Evolutionary conservation across 768 basidiomycete species (phyloP).

Genomic region (Suillus discolor): DNA sequence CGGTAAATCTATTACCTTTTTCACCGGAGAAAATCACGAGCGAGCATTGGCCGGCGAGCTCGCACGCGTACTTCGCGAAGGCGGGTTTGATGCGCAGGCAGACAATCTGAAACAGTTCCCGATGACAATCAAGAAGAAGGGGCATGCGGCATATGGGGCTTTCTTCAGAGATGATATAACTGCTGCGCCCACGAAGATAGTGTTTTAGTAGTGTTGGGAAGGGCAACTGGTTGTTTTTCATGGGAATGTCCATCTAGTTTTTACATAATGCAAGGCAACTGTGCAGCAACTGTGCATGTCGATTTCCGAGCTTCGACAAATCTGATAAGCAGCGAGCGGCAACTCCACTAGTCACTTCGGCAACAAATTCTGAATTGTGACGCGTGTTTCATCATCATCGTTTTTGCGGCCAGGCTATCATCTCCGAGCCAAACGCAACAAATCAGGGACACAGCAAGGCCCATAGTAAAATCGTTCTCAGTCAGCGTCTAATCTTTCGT

Average conservation of each 20-base stretch:
- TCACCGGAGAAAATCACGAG: conserved; percentile 91
- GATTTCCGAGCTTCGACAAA: neutral
- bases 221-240: neutral
- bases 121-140: conserved; percentile 96
- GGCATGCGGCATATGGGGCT: conserved; percentile 87
- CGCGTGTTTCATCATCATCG: conserved; percentile 1
- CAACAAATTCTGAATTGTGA: neutral
- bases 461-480: neutral
- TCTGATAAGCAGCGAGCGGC: neutral
- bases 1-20: conserved; percentile 95
- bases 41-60: conserved; percentile 88
- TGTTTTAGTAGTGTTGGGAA: conserved; percentile 47
- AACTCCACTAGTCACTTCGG: neutral
- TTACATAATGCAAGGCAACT: neutral
- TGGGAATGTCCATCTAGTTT: neutral
- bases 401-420: neutral
- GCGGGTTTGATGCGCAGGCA: conserved; percentile 75
- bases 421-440: neutral
- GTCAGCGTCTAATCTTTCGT: conserved; percentile 5
- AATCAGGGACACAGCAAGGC: conserved; percentile 7
- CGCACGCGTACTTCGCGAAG: conserved; percentile 86
- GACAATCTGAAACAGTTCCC: conserved; percentile 77
- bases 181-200: conserved; percentile 75
- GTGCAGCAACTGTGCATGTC: neutral
- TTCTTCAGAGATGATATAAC: conserved; percentile 71